Evolutionary conservation across 352 stramenopile species (phyloP).

Genomic region (Plasmopara viticola): DNA sequence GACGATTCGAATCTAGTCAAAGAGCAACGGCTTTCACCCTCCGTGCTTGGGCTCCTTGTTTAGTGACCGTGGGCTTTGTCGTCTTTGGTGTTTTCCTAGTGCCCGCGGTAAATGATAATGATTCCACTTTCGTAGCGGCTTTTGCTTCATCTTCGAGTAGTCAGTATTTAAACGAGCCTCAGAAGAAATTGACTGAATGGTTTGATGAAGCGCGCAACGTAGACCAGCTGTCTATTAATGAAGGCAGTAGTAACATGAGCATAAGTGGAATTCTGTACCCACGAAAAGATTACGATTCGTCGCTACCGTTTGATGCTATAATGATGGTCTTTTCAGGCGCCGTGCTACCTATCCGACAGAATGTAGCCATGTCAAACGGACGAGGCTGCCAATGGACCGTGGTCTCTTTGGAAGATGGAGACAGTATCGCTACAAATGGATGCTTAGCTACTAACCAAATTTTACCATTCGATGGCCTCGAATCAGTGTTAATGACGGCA

Average conservation of each 20-base stretch:
- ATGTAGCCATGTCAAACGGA: constrained; percentile 16
- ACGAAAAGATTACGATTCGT: constrained; percentile 5
- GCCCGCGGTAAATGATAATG: background rate
- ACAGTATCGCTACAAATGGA: constrained; percentile 12
- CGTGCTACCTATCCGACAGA: constrained; percentile 11
- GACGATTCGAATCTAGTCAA: background rate
- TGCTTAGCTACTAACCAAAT: constrained; percentile 13
- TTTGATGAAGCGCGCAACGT: constrained; percentile 15
- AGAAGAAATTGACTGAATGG: no score
- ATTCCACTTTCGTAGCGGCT: no score
- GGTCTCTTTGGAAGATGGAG: constrained; percentile 12
- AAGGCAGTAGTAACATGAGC: constrained; percentile 14
- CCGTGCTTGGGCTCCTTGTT: constrained; percentile 8
- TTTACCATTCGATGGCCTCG: constrained; percentile 7
- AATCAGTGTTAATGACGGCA: constrained; percentile 12
- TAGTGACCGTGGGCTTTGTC: constrained; percentile 11
- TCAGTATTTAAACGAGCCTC: no score
- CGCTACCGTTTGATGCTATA: constrained; percentile 15
- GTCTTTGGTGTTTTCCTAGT: constrained; percentile 19
- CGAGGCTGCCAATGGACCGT: constrained; percentile 23
- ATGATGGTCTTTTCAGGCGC: constrained; percentile 9
- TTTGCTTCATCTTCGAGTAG: background rate
- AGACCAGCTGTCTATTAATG: constrained; percentile 19
- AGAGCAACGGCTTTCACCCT: background rate
- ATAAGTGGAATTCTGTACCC: constrained; percentile 20